Conservation (phyloP, 164 flowering plant genomes). For the Dillenia turbinata region DNA sequence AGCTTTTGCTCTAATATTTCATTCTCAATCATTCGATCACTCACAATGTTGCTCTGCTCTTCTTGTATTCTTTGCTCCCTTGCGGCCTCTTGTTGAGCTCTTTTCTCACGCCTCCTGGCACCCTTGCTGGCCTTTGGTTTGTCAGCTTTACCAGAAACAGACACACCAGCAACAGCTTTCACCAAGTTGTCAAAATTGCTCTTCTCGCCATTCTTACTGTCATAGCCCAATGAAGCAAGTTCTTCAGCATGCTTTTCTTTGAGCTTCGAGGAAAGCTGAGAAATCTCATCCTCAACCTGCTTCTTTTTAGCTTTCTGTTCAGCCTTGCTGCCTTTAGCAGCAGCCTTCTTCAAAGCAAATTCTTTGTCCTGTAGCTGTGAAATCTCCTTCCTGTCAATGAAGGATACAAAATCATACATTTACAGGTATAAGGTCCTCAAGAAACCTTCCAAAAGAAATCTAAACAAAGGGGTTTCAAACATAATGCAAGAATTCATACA, state of each 20-base stretch:
- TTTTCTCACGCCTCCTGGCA: conserved; percentile 64
- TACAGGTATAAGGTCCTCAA: background rate
- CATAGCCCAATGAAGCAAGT: conserved; percentile 74
- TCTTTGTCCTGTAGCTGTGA: conserved; percentile 75
- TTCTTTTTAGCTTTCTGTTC: conserved; percentile 96
- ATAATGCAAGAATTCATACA: background rate
- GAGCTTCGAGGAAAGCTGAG: conserved; percentile 60
- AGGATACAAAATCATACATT: background rate
- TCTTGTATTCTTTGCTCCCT: conserved; percentile 84
- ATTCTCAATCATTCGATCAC: conserved; percentile 66
- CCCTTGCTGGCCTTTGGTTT: conserved; percentile 72
- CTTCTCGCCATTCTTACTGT: conserved; percentile 25
- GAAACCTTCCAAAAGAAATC: background rate
- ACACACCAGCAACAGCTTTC: conserved; percentile 84
- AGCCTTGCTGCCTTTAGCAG: conserved; percentile 97
- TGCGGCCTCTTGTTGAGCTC: conserved; percentile 90
- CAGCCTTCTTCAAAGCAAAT: conserved; percentile 65
- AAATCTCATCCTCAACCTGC: conserved; percentile 87
- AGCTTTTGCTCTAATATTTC: conserved; percentile 67
- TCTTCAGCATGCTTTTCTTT: conserved; percentile 76
- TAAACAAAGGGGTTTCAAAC: background rate
- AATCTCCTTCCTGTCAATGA: conserved; percentile 64
- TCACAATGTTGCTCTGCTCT: conserved; percentile 70
- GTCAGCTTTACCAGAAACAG: conserved; percentile 42
- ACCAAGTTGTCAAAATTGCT: conserved; percentile 56